Evolutionary conservation across 2,329 filamentous ascomycete species (phyloP).

Genomic region (Hypomyces rosellus): DNA sequence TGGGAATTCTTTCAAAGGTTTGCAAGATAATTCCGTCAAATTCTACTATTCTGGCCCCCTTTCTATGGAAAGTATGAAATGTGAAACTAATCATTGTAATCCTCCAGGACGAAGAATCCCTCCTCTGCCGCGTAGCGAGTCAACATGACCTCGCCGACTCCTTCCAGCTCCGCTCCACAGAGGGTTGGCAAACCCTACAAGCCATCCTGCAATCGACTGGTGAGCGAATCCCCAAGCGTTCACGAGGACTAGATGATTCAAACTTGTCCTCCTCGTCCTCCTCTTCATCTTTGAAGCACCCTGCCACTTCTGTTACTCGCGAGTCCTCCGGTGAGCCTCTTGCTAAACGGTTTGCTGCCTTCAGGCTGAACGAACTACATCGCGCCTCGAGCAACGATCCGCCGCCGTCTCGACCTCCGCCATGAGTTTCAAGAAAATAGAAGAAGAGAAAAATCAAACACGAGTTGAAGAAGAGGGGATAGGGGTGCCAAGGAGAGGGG

Average conservation of each 20-base stretch:
- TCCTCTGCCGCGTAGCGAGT: slow-evolving; percentile 79
- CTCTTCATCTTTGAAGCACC: slow-evolving; percentile 21
- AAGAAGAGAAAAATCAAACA: slow-evolving; percentile 1
- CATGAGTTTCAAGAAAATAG: not conserved
- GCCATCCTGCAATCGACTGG: slow-evolving; percentile 93
- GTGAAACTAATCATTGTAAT: too few relatives aligned
- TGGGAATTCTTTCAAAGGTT: slow-evolving; percentile 83
- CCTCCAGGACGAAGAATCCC: slow-evolving; percentile 73
- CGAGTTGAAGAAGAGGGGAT: not conserved
- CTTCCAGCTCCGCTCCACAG: slow-evolving; percentile 75
- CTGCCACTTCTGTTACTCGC: slow-evolving; percentile 19
- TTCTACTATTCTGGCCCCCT: not conserved
- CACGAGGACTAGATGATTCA: slow-evolving; percentile 35
- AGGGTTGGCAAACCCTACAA: slow-evolving; percentile 90
- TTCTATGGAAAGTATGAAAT: not conserved
- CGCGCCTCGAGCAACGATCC: slow-evolving; percentile 14
- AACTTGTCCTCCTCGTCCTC: slow-evolving; percentile 18
- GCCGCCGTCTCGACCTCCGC: slow-evolving; percentile 17
- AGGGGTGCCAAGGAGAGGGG: not conserved
- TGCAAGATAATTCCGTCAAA: slow-evolving; percentile 18
- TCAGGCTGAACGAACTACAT: slow-evolving; percentile 50
- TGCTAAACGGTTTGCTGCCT: slow-evolving; percentile 61
- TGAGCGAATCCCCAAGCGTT: slow-evolving; percentile 86
- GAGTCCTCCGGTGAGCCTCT: slow-evolving; percentile 46
- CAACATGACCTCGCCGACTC: slow-evolving; percentile 74